These are phyloP conservation scores for Apiotrichum siamense DNA, from an alignment of 1,284 basidiomycete genomes.

Conservation along the genomic window DNA sequence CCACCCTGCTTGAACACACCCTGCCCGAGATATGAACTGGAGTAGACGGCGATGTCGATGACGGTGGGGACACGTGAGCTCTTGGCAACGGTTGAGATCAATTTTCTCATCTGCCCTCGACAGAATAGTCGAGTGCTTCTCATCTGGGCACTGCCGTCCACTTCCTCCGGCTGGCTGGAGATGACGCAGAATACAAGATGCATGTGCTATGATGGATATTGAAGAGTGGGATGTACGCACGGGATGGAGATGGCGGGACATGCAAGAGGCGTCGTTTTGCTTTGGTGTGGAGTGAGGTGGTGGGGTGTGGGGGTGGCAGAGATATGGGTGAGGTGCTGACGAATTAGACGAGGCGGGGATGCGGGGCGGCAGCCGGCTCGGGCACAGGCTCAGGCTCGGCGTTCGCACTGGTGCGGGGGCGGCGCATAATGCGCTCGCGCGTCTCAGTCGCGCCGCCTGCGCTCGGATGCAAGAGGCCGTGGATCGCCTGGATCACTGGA, in stretches of 20 bases:
- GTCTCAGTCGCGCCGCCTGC: neutral
- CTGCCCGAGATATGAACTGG: too few relatives aligned
- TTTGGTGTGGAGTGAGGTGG: neutral
- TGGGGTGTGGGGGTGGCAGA: neutral
- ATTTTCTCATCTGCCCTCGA: too few relatives aligned
- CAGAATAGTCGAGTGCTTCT: too few relatives aligned
- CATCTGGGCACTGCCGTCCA: too few relatives aligned
- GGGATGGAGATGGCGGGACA: too few relatives aligned
- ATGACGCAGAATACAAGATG: neutral
- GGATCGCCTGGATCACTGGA: constrained; percentile 8
- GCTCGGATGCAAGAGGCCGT: constrained; percentile 2
- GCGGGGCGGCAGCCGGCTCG: neutral
- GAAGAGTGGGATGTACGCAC: too few relatives aligned
- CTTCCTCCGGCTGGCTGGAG: too few relatives aligned
- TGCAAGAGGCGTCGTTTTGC: too few relatives aligned
- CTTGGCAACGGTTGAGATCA: too few relatives aligned
- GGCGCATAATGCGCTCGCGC: neutral
- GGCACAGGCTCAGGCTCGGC: neutral
- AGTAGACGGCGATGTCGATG: too few relatives aligned
- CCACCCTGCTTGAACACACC: too few relatives aligned
- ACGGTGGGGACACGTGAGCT: too few relatives aligned
- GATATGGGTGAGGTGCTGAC: neutral
- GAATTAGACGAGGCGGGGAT: neutral
- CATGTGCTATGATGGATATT: neutral
- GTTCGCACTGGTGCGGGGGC: neutral